Conservation (phyloP, 1,284 basidiomycete genomes). For the Apiotrichum montevideense region DNA sequence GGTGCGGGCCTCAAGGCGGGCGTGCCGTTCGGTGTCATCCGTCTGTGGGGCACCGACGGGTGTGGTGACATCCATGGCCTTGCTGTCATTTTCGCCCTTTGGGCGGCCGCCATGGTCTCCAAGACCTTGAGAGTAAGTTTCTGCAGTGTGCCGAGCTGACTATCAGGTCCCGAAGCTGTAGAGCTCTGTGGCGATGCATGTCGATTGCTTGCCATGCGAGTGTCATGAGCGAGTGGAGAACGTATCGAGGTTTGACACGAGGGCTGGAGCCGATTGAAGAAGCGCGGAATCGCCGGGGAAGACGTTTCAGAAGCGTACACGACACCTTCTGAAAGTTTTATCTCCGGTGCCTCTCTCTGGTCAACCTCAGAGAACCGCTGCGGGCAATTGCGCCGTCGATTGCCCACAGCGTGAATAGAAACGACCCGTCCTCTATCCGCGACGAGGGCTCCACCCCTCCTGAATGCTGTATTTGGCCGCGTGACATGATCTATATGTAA, state of each 20-base stretch:
- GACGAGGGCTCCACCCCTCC: background rate
- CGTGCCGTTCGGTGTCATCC: constrained; percentile 66
- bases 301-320: too few relatives aligned
- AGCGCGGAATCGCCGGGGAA: background rate
- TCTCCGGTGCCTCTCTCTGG: background rate
- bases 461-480: background rate
- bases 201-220: background rate
- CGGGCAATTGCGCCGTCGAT: too few relatives aligned
- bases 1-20: constrained; percentile 23
- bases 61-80: constrained; percentile 73
- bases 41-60: constrained; percentile 64
- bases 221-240: background rate
- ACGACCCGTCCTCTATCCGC: background rate
- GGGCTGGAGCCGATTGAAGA: background rate
- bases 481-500: background rate
- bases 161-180: constrained; percentile 2
- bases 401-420: background rate
- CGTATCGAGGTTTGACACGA: too few relatives aligned
- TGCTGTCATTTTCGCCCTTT: constrained; percentile 64
- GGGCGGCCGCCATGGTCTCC: constrained; percentile 92
- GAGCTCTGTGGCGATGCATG: background rate
- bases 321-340: too few relatives aligned
- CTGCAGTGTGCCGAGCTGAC: background rate
- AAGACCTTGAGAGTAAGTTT: constrained; percentile 70
- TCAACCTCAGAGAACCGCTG: constrained; percentile 5